phyloP scores from a whole-genome alignment of 2,329 filamentous ascomycete genomes.

The Nemania serpens region DNA sequence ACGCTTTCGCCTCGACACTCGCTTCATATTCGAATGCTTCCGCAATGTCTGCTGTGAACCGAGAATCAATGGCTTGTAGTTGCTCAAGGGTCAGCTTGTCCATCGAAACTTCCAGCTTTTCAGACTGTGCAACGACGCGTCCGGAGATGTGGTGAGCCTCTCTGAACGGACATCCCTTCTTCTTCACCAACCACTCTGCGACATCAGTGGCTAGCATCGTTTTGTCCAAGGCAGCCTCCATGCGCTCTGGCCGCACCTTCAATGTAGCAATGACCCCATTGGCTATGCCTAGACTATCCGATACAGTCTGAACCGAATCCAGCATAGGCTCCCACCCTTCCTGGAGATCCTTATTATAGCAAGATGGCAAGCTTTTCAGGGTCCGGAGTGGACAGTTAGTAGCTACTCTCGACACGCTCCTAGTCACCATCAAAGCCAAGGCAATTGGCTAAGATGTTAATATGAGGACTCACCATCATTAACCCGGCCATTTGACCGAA shows the following conservation, averaged over 20 bases:
- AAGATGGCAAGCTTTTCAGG: constrained; percentile 64
- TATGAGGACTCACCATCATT: constrained; percentile 62
- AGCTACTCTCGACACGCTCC: too few species aligned
- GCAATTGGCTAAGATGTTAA: too few species aligned
- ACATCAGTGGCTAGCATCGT: constrained; percentile 81
- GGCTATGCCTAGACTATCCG: constrained; percentile 80
- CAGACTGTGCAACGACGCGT: constrained; percentile 72
- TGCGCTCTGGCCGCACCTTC: constrained; percentile 70
- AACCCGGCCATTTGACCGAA: constrained; percentile 75
- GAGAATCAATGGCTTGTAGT: constrained; percentile 68
- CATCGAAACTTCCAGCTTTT: constrained; percentile 70
- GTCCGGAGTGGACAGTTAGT: too few species aligned
- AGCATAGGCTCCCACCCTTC: constrained; percentile 84
- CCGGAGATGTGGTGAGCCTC: constrained; percentile 84
- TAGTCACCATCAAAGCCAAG: too few species aligned
- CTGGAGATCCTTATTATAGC: constrained; percentile 84
- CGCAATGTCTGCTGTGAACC: constrained; percentile 70
- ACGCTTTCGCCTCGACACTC: constrained; percentile 78
- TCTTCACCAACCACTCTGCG: constrained; percentile 68
- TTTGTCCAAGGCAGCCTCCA: constrained; percentile 77
- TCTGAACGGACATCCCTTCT: constrained; percentile 78
- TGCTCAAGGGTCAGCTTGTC: constrained; percentile 71
- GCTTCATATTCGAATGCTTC: constrained; percentile 81
- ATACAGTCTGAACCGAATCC: constrained; percentile 79
- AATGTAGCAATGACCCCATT: constrained; percentile 79